Evolutionary conservation across 75 land plant genomes (phyloP).

Genomic region (Ceratopteris richardii): DNA sequence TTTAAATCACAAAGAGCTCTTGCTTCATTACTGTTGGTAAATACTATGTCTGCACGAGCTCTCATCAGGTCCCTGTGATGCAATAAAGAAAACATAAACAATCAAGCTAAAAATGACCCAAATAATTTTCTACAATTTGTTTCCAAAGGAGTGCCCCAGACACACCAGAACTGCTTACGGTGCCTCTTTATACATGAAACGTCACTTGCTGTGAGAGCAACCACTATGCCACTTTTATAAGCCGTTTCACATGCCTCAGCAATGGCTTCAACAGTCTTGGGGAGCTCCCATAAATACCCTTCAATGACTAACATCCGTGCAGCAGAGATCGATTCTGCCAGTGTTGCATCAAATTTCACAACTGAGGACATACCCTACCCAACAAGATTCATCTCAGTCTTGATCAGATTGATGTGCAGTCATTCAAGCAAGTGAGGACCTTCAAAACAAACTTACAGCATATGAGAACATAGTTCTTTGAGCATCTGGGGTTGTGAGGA

Average conservation of each 20-base stretch:
- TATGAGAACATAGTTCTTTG: conserved; percentile 99
- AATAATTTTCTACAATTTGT: conserved; percentile 1
- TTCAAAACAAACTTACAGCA: conserved; percentile 50
- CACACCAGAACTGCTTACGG: conserved; percentile 80
- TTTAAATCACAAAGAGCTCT: conserved; percentile 61
- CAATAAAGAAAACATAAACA: background rate
- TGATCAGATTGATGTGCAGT: background rate
- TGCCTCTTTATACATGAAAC: conserved; percentile 76
- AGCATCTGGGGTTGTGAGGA: conserved; percentile 96
- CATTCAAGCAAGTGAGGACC: background rate
- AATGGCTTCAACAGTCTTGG: conserved; percentile 73
- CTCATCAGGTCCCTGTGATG: conserved; percentile 74
- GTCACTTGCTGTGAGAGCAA: conserved; percentile 94
- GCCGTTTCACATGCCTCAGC: conserved; percentile 78
- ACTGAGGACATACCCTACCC: conserved; percentile 86
- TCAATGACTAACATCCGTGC: conserved; percentile 78
- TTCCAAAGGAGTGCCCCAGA: too few species aligned
- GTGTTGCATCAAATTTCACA: conserved; percentile 49
- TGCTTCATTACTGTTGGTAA: conserved; percentile 85
- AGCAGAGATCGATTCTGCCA: conserved; percentile 52
- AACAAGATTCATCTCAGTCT: too few species aligned
- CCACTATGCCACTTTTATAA: conserved; percentile 56
- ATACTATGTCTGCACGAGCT: conserved; percentile 72
- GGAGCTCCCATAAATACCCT: conserved; percentile 90
- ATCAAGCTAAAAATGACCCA: background rate